These are phyloP conservation scores for Cladophialophora chaetospira DNA, from an alignment of 2,329 filamentous ascomycete species.

Conservation along the genomic window DNA sequence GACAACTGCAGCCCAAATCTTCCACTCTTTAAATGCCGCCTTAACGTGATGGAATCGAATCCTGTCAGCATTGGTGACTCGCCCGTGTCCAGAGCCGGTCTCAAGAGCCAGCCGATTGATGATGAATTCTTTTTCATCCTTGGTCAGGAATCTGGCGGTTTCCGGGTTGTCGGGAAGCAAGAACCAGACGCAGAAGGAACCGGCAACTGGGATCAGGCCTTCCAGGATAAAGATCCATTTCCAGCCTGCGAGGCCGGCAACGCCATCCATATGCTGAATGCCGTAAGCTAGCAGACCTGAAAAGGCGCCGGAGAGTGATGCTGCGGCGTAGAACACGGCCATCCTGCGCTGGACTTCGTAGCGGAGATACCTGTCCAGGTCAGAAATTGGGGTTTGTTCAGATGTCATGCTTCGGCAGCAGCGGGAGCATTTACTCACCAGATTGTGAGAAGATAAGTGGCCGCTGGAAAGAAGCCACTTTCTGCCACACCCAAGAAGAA, in stretches of 20 bases:
- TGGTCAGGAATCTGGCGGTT: constrained; percentile 69
- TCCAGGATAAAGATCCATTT: constrained; percentile 61
- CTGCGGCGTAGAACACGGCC: constrained; percentile 37
- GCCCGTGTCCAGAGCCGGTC: constrained; percentile 56
- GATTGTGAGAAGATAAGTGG: constrained; percentile 47
- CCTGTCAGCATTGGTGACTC: constrained; percentile 60
- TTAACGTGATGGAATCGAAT: constrained; percentile 69
- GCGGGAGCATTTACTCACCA: constrained; percentile 1
- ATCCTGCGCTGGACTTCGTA: constrained; percentile 37
- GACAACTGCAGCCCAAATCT: constrained; percentile 57
- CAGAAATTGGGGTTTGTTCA: not conserved
- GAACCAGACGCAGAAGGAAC: constrained; percentile 55
- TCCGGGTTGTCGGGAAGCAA: constrained; percentile 74
- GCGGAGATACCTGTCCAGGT: constrained; percentile 39
- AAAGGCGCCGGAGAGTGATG: constrained; percentile 46
- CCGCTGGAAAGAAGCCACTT: constrained; percentile 56
- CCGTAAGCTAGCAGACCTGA: constrained; percentile 53
- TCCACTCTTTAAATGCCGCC: constrained; percentile 67
- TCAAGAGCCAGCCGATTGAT: constrained; percentile 66
- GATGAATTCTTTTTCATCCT: constrained; percentile 67
- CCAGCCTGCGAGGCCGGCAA: constrained; percentile 51
- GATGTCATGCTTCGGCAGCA: too few relatives aligned
- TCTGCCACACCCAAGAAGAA: constrained; percentile 50
- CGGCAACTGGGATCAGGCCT: constrained; percentile 52
- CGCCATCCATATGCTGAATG: constrained; percentile 50